Evolutionary conservation across 2,329 filamentous ascomycete genomes (phyloP).

Genomic region (Ophiosphaerella herpotricha): DNA sequence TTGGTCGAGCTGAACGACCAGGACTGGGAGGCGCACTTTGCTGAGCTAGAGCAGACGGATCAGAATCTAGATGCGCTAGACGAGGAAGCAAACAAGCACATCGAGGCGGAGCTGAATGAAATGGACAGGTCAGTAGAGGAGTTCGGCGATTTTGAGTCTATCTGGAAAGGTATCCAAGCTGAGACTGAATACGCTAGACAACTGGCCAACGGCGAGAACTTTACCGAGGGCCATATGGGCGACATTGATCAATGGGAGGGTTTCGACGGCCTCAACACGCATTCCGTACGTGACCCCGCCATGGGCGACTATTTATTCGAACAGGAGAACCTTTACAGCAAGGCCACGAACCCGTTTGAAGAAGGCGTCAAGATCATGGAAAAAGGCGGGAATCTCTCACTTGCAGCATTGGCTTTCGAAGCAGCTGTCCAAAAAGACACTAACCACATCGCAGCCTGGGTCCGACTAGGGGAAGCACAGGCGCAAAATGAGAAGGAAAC

Average conservation of each 20-base stretch:
- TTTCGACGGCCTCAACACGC: slow-evolving; percentile 72
- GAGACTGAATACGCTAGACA: slow-evolving; percentile 72
- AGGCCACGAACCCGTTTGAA: slow-evolving; percentile 82
- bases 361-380: slow-evolving; percentile 93
- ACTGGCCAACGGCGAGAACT: slow-evolving; percentile 69
- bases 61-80: slow-evolving; percentile 58
- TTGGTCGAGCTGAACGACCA: slow-evolving; percentile 91
- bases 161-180: slow-evolving; percentile 83
- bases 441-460: slow-evolving; percentile 89
- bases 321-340: slow-evolving; percentile 86
- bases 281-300: slow-evolving; percentile 71
- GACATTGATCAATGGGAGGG: slow-evolving; percentile 81
- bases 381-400: slow-evolving; percentile 88
- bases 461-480: slow-evolving; percentile 86
- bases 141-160: slow-evolving; percentile 91
- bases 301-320: slow-evolving; percentile 94
- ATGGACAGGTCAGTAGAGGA: slow-evolving; percentile 83
- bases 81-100: slow-evolving; percentile 70
- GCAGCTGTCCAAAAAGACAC: slow-evolving; percentile 90
- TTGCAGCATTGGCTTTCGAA: slow-evolving; percentile 93
- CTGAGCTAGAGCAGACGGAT: slow-evolving; percentile 76
- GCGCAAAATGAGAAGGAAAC: slow-evolving; percentile 99
- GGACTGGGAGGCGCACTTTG: slow-evolving; percentile 97
- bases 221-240: slow-evolving; percentile 66
- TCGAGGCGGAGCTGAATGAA: slow-evolving; percentile 85